Conservation (phyloP, 352 stramenopile genomes). For the Phytophthora macrochlamydospora region DNA sequence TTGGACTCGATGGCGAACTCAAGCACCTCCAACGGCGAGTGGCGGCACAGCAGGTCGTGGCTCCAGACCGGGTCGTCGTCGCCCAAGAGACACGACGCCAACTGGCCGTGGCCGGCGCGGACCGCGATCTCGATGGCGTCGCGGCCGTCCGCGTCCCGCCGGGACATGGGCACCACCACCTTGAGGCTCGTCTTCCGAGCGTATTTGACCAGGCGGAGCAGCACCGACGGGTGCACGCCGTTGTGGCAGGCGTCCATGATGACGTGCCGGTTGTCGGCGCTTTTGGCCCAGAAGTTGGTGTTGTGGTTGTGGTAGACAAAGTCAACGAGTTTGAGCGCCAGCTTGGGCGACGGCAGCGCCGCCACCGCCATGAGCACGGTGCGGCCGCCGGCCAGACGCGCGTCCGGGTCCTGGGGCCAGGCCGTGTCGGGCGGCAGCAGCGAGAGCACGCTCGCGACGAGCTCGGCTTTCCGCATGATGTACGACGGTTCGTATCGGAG, state of each 20-base stretch:
- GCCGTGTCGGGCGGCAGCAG: constrained; percentile 6
- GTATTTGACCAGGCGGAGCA: constrained; percentile 23
- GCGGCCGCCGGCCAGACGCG: constrained; percentile 6
- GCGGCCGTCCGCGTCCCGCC: constrained; percentile 2
- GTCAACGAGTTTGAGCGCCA: constrained; percentile 28
- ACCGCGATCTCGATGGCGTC: constrained; percentile 21
- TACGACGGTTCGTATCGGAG: not conserved
- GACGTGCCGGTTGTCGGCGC: constrained; percentile 16
- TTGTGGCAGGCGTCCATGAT: constrained; percentile 22
- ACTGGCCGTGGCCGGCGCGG: constrained; percentile 10
- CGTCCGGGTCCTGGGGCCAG: constrained; percentile 3
- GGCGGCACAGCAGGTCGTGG: constrained; percentile 12
- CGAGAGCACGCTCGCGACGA: constrained; percentile 5
- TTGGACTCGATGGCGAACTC: constrained; percentile 18
- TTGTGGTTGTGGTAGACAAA: constrained; percentile 9
- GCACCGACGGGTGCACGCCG: constrained; percentile 11
- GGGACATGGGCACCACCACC: constrained; percentile 16
- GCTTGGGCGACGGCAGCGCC: not conserved
- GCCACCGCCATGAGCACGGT: constrained; percentile 16
- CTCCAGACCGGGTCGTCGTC: constrained; percentile 1
- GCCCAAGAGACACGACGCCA: constrained; percentile 14
- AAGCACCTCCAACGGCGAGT: constrained; percentile 19
- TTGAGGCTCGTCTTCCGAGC: constrained; percentile 12
- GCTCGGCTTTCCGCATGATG: constrained; percentile 8
- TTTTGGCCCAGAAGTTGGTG: constrained; percentile 17